These are phyloP conservation scores for Achlya hypogyna DNA, from an alignment of 352 stramenopile species.

Conservation along the genomic window DNA sequence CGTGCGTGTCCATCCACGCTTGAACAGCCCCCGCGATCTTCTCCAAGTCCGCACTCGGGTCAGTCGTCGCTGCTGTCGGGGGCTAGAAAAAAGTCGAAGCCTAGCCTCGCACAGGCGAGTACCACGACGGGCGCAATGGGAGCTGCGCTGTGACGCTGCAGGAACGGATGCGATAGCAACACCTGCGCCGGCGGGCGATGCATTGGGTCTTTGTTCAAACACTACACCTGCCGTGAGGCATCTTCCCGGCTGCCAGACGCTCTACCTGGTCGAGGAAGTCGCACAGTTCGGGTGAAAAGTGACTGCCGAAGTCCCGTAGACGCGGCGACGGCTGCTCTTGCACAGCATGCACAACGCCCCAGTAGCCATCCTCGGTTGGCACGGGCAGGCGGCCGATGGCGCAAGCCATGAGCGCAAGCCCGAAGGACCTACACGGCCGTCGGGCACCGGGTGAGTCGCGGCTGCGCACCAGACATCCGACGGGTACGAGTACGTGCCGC, in stretches of 20 bases:
- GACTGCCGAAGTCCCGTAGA: slow-evolving; percentile 48
- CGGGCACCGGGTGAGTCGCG: neutral
- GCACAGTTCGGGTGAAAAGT: slow-evolving; percentile 58
- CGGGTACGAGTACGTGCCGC: slow-evolving; percentile 82
- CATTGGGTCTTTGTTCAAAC: slow-evolving; percentile 71
- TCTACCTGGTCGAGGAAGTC: slow-evolving; percentile 52
- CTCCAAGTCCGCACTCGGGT: neutral
- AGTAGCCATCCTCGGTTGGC: slow-evolving; percentile 78
- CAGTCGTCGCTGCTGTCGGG: neutral
- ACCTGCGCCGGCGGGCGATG: slow-evolving; percentile 35
- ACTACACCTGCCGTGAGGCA: slow-evolving; percentile 24
- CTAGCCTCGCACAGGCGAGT: neutral
- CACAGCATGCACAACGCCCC: slow-evolving; percentile 79
- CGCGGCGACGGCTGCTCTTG: slow-evolving; percentile 66
- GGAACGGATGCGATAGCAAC: slow-evolving; percentile 63
- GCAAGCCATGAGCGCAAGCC: slow-evolving; percentile 71
- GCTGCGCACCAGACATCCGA: slow-evolving; percentile 57
- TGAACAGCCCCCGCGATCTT: neutral
- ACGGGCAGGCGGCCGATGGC: slow-evolving; percentile 81
- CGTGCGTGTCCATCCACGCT: slow-evolving; percentile 15
- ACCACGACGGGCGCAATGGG: neutral
- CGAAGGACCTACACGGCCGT: slow-evolving; percentile 38
- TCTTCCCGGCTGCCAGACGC: neutral
- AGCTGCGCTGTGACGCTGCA: slow-evolving; percentile 23
- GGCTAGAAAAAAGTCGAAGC: neutral